phyloP scores from a whole-genome alignment of 2,329 filamentous ascomycete species.

The Mycosphaerelloides madeirae region DNA sequence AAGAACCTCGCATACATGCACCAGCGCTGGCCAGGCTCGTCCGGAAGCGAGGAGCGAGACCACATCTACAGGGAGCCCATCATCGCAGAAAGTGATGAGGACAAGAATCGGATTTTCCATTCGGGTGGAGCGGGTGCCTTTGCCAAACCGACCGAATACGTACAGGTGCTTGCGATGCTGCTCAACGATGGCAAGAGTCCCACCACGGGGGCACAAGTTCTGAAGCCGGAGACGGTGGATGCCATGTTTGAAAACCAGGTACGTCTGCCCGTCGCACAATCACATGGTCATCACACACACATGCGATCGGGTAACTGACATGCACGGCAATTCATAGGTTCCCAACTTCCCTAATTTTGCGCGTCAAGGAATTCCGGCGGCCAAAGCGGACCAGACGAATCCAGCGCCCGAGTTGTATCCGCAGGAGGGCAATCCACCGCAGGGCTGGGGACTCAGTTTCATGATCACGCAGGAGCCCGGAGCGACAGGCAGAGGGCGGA shows the following conservation, averaged over 20 bases:
- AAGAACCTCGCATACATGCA: constrained; percentile 55
- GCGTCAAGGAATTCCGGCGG: constrained; percentile 27
- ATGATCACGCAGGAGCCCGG: constrained; percentile 33
- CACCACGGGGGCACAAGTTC: constrained; percentile 50
- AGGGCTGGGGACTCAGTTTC: constrained; percentile 58
- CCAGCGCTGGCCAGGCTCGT: constrained; percentile 40
- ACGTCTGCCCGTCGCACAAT: background rate
- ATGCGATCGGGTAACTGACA: too few species aligned
- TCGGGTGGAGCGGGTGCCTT: constrained; percentile 60
- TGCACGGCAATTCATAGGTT: constrained; percentile 33
- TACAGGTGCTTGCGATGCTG: constrained; percentile 57
- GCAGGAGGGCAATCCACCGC: constrained; percentile 44
- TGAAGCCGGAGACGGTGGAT: constrained; percentile 55
- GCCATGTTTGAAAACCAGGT: constrained; percentile 52
- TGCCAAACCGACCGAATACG: constrained; percentile 56
- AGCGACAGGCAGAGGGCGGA: constrained; percentile 31
- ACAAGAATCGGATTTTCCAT: constrained; percentile 49
- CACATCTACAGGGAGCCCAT: constrained; percentile 50
- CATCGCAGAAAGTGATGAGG: constrained; percentile 39
- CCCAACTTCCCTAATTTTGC: constrained; percentile 34
- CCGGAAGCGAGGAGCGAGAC: constrained; percentile 37
- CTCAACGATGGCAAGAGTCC: constrained; percentile 62
- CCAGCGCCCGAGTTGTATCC: constrained; percentile 37
- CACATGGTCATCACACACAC: too few species aligned
- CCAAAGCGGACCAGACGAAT: constrained; percentile 34